Evolutionary conservation across 768 basidiomycete genomes (phyloP).

Genomic region (Erythrobasidium yunnanense): DNA sequence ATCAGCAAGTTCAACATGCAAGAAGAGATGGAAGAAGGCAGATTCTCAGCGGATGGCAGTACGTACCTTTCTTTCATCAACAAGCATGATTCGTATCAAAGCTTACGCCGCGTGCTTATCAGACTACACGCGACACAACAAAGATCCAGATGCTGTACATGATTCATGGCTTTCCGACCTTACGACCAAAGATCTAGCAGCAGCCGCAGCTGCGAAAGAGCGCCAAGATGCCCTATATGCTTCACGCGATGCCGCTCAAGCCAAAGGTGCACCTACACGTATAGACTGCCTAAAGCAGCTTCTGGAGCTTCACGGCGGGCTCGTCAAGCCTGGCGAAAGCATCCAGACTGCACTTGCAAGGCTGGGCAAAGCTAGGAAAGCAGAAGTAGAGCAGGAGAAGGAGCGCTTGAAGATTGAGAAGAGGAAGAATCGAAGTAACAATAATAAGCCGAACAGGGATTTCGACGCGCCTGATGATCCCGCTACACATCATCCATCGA

Average conservation of each 20-base stretch:
- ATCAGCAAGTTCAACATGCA: slow-evolving; percentile 92
- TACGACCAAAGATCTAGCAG: slow-evolving; percentile 70
- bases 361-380: slow-evolving; percentile 49
- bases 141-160: slow-evolving; percentile 81
- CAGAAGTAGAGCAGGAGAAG: slow-evolving; percentile 29
- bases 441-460: slow-evolving; percentile 31
- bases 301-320: slow-evolving; percentile 43
- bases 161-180: slow-evolving; percentile 90
- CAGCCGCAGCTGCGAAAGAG: slow-evolving; percentile 63
- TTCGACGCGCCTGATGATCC: slow-evolving; percentile 24
- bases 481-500: neutral
- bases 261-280: slow-evolving; percentile 53
- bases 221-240: slow-evolving; percentile 51
- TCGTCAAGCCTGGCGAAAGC: slow-evolving; percentile 80
- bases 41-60: slow-evolving; percentile 84
- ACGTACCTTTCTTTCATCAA: neutral
- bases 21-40: slow-evolving; percentile 95
- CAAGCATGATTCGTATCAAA: neutral
- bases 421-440: slow-evolving; percentile 47
- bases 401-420: slow-evolving; percentile 45
- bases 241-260: slow-evolving; percentile 45
- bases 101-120: slow-evolving; percentile 27
- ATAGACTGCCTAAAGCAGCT: slow-evolving; percentile 45
- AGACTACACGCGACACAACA: slow-evolving; percentile 58
- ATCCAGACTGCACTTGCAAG: slow-evolving; percentile 80